These are phyloP conservation scores for Pochonia chlamydosporia DNA, from an alignment of 2,329 filamentous ascomycete genomes.

Conservation along the genomic window DNA sequence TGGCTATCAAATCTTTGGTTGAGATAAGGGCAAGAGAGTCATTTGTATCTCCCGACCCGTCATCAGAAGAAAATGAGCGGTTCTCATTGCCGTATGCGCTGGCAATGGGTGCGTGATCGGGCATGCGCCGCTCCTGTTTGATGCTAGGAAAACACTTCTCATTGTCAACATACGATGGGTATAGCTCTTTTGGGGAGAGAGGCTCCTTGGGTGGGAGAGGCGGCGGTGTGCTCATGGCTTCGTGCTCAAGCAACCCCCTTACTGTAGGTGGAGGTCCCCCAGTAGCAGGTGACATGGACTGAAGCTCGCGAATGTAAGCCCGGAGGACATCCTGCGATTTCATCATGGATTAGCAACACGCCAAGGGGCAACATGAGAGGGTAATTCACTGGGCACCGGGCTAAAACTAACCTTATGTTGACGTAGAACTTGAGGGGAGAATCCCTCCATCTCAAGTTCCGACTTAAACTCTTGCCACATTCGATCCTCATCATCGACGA, in stretches of 20 bases:
- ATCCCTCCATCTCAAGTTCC: slow-evolving; percentile 54
- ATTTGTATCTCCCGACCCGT: slow-evolving; percentile 22
- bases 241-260: slow-evolving; percentile 46
- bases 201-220: slow-evolving; percentile 13
- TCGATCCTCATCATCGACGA: slow-evolving; percentile 41
- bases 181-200: slow-evolving; percentile 29
- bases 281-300: slow-evolving; percentile 39
- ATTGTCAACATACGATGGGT: slow-evolving; percentile 26
- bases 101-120: slow-evolving; percentile 24
- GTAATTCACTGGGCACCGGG: neutral
- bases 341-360: neutral
- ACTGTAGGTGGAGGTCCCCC: slow-evolving; percentile 42
- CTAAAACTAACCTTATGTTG: slow-evolving; percentile 48
- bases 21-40: slow-evolving; percentile 44
- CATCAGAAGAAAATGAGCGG: slow-evolving; percentile 32
- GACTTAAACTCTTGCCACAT: slow-evolving; percentile 53
- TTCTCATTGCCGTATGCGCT: slow-evolving; percentile 22
- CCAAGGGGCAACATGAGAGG: neutral
- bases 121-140: slow-evolving; percentile 30
- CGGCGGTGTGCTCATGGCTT: slow-evolving; percentile 21
- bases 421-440: slow-evolving; percentile 47
- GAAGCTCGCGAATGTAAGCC: slow-evolving; percentile 56
- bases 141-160: slow-evolving; percentile 36
- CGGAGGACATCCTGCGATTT: slow-evolving; percentile 46
- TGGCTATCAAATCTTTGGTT: slow-evolving; percentile 46